phyloP scores from a whole-genome alignment of 139 green algal genomes.

The Closterium sp. region DNA sequence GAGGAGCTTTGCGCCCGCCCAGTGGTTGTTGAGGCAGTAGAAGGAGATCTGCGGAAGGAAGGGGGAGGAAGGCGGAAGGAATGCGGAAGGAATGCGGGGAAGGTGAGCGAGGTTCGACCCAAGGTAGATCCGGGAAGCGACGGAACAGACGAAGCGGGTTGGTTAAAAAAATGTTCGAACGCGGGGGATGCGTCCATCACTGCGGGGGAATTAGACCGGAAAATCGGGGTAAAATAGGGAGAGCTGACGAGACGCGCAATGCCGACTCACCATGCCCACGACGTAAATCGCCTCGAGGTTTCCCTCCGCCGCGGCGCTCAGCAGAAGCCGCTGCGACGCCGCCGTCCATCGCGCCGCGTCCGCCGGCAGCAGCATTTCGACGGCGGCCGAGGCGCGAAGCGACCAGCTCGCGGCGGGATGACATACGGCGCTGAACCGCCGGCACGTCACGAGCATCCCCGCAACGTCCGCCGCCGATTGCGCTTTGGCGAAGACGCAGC shows the following conservation, averaged over 20 bases:
- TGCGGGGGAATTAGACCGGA: not conserved
- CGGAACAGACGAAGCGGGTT: too few species aligned
- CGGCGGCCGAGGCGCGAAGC: not conserved
- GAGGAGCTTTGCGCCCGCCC: constrained; percentile 28
- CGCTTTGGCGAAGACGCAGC: not conserved
- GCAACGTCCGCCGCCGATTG: not conserved
- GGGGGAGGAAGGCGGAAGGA: not conserved
- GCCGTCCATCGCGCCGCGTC: not conserved
- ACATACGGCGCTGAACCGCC: not conserved
- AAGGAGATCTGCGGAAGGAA: constrained; percentile 38
- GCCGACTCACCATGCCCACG: constrained; percentile 31
- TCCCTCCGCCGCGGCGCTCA: not conserved
- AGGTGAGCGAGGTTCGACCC: too few species aligned
- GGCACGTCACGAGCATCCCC: not conserved
- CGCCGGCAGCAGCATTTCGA: not conserved
- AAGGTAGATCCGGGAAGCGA: too few species aligned
- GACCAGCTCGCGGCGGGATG: not conserved
- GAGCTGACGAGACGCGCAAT: not conserved
- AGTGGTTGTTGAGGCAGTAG: constrained; percentile 32
- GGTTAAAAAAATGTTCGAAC: too few species aligned
- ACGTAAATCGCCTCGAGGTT: constrained; percentile 33
- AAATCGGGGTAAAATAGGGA: not conserved
- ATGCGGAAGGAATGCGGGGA: not conserved
- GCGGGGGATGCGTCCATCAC: too few species aligned
- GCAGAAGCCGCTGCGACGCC: constrained; percentile 14